Evolutionary conservation across 768 basidiomycete species (phyloP).

Genomic region (Pleurotus djamor): DNA sequence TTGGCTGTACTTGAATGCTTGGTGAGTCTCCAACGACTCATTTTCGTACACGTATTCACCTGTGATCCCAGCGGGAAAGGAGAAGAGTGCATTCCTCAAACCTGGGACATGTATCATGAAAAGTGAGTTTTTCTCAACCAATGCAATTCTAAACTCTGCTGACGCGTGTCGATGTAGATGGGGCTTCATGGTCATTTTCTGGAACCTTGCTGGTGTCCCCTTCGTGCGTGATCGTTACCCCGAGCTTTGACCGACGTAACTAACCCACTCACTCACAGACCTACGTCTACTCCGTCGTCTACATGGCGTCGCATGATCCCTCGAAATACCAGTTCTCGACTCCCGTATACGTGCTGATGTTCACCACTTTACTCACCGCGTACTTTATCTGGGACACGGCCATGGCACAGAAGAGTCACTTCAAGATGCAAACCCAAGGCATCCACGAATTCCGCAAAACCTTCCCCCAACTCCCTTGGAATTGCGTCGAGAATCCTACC

Average conservation of each 20-base stretch:
- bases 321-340: conserved; percentile 85
- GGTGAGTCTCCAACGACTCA: too few species aligned
- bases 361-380: conserved; percentile 72
- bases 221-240: conserved; percentile 52
- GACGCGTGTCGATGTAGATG: too few species aligned
- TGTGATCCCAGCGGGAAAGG: conserved; percentile 66
- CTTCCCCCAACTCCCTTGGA: conserved; percentile 91
- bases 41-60: too few species aligned
- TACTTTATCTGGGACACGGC: conserved; percentile 94
- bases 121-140: too few species aligned
- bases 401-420: conserved; percentile 95
- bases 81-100: conserved; percentile 93
- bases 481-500: conserved; percentile 80
- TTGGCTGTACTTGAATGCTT: conserved; percentile 96
- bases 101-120: conserved; percentile 99
- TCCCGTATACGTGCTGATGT: conserved; percentile 68
- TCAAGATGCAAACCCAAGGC: conserved; percentile 96
- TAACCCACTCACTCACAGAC: conserved; percentile 45
- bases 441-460: conserved; percentile 82
- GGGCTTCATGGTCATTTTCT: conserved; percentile 98
- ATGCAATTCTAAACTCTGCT: too few species aligned
- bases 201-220: conserved; percentile 93
- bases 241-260: background rate
- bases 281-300: conserved; percentile 96
- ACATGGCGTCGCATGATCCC: conserved; percentile 95